phyloP scores from a whole-genome alignment of 108 stramenopile species.

The Skeletonema menzelii region DNA sequence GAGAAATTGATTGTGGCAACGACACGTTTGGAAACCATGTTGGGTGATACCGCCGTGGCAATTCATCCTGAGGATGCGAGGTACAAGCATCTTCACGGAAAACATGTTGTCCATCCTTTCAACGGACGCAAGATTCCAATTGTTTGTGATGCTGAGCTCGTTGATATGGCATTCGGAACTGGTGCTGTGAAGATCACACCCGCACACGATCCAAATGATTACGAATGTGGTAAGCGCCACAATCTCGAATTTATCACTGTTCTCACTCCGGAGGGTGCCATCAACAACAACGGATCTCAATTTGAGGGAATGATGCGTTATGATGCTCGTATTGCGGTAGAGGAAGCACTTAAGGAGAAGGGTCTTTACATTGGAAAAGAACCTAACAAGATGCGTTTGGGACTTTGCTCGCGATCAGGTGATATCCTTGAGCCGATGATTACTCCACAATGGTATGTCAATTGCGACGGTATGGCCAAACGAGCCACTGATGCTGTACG shows the following conservation, averaged over 20 bases:
- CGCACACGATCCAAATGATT: conserved; percentile 99
- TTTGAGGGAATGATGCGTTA: conserved; percentile 98
- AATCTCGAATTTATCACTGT: conserved; percentile 93
- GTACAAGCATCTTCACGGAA: conserved; percentile 98
- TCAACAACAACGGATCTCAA: conserved; percentile 86
- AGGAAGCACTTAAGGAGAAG: conserved; percentile 92
- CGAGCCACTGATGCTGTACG: conserved; percentile 92
- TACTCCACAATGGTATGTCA: conserved; percentile 99
- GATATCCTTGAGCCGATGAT: conserved; percentile 99
- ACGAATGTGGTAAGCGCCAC: conserved; percentile 97
- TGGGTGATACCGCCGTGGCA: conserved; percentile 99
- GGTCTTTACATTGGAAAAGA: conserved; percentile 95
- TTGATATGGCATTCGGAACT: conserved; percentile 99
- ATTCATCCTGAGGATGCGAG: conserved; percentile 97
- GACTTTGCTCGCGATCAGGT: conserved; percentile 95
- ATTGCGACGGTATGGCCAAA: conserved; percentile 95
- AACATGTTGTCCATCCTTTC: conserved; percentile 95
- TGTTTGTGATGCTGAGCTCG: conserved; percentile 88
- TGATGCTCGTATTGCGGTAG: conserved; percentile 96
- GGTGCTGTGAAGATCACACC: conserved; percentile 99
- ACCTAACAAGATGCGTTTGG: conserved; percentile 96
- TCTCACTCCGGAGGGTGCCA: conserved; percentile 88
- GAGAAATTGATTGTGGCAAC: conserved; percentile 97
- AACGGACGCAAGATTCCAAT: conserved; percentile 93
- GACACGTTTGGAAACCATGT: conserved; percentile 99